Percentiles rank a stretch among this genome's conserved stretches.
phyloP scores from a whole-genome alignment of 768 basidiomycete species.

The Sporobolomyces phaffii region DNA sequence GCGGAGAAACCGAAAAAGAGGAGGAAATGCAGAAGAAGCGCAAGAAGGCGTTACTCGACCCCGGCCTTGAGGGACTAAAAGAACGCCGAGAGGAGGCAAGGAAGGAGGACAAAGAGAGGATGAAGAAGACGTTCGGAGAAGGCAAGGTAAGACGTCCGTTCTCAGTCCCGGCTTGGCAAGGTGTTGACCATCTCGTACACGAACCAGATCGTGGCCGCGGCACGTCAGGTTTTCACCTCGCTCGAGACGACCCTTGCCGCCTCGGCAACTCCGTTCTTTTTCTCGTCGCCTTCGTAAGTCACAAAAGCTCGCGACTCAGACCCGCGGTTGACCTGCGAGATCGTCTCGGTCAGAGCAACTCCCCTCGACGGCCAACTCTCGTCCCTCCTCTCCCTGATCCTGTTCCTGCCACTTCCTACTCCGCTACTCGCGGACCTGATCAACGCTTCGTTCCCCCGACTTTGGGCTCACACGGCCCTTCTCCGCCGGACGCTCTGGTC shows the following conservation, averaged over 20 bases:
- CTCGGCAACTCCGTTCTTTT: conserved; percentile 33
- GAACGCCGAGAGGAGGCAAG: conserved; percentile 24
- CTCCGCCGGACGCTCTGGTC: conserved; percentile 36
- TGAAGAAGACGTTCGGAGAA: conserved; percentile 37
- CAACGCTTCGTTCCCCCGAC: conserved; percentile 40
- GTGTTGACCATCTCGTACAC: too few species aligned
- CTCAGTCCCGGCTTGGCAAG: too few species aligned
- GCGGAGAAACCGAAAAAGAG: conserved; percentile 32
- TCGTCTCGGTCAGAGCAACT: conserved; percentile 5
- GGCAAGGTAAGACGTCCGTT: conserved; percentile 39
- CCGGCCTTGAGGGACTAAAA: conserved; percentile 27
- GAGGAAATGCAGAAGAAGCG: conserved; percentile 18
- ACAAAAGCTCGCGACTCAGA: too few species aligned
- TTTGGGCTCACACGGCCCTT: conserved; percentile 36
- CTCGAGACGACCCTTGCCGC: conserved; percentile 36
- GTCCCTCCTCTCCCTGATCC: conserved; percentile 31
- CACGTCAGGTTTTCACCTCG: conserved; percentile 25
- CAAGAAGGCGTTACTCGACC: conserved; percentile 29
- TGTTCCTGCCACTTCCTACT: conserved; percentile 35
- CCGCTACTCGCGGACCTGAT: conserved; percentile 36
- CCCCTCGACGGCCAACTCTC: conserved; percentile 37
- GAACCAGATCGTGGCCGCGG: conserved; percentile 28
- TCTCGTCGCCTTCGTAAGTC: conserved; percentile 30
- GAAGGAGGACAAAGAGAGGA: conserved; percentile 32
- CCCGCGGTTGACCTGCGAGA: too few species aligned